These are phyloP conservation scores for Glarea lozoyensis DNA, from an alignment of 495 filamentous ascomycete species.

Conservation along the genomic window DNA sequence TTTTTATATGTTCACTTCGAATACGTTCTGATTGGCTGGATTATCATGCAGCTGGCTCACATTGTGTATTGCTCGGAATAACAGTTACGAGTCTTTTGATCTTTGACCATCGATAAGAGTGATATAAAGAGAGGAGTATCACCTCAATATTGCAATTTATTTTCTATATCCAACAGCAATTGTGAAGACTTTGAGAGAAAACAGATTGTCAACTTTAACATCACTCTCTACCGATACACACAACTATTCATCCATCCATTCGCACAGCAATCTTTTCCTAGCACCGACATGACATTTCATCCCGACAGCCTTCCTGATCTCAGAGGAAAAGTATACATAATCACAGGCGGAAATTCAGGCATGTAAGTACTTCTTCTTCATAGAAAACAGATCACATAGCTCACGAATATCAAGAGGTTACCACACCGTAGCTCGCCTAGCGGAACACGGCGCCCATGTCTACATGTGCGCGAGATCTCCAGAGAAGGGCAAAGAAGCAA, in stretches of 20 bases:
- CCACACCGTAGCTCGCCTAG: conserved; percentile 52
- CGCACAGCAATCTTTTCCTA: too few species aligned
- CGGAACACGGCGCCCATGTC: conserved; percentile 53
- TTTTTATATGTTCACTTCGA: conserved; percentile 11
- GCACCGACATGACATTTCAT: conserved; percentile 33
- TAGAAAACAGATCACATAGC: conserved; percentile 3
- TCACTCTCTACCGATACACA: too few species aligned
- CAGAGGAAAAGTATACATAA: conserved; percentile 46
- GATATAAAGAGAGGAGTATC: conserved; percentile 24
- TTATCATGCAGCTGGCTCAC: conserved; percentile 22
- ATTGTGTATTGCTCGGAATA: conserved; percentile 19
- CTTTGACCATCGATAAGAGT: conserved; percentile 13
- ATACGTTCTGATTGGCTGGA: conserved; percentile 11
- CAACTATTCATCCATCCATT: too few species aligned
- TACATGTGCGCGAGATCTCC: conserved; percentile 53
- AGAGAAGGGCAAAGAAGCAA: conserved; percentile 41
- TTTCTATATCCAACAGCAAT: conserved; percentile 15
- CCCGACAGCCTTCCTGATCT: conserved; percentile 41
- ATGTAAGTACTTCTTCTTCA: conserved; percentile 26
- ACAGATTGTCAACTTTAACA: conserved; percentile 16
- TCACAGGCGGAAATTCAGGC: conserved; percentile 48
- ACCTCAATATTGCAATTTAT: conserved; percentile 8
- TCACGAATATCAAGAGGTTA: conserved; percentile 37
- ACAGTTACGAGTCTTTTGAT: conserved; percentile 11
- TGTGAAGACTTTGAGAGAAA: conserved; percentile 17